Conservation (phyloP, 345 rosid species). For the Luvunga scandens region DNA sequence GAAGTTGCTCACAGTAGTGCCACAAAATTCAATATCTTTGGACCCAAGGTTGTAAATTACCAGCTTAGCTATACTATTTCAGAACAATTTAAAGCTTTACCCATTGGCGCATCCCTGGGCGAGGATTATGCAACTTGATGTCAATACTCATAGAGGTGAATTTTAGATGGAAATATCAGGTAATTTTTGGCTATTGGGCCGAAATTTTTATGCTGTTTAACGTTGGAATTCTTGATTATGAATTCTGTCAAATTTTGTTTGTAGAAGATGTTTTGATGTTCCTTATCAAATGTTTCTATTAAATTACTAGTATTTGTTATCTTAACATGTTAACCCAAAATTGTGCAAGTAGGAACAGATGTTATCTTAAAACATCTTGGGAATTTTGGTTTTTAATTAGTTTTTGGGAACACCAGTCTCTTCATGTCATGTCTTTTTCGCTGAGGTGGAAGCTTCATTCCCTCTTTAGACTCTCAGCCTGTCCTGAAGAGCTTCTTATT, state of each 20-base stretch:
- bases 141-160: conserved; percentile 5
- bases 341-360: not conserved
- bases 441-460: not conserved
- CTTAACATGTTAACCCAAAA: not conserved
- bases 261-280: not conserved
- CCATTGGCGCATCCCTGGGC: conserved; percentile 20
- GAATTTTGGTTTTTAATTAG: not conserved
- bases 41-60: conserved; percentile 62
- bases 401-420: not conserved
- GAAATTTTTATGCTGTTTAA: not conserved
- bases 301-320: not conserved
- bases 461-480: conserved; percentile 3
- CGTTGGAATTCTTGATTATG: not conserved
- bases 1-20: conserved; percentile 81
- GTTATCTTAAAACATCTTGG: not conserved
- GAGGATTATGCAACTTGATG: conserved; percentile 39
- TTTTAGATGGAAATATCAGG: conserved; percentile 27
- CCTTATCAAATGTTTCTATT: not conserved
- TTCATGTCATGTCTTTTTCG: not conserved
- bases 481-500: not conserved
- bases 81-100: conserved; percentile 49
- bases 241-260: not conserved
- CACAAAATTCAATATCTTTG: conserved; percentile 72
- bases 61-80: conserved; percentile 65
- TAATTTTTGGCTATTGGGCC: conserved; percentile 6